Evolutionary conservation across 83 land plant species (phyloP), one percentile per base, ranked within the genome.

Genomic region (Picea abies): DNA sequence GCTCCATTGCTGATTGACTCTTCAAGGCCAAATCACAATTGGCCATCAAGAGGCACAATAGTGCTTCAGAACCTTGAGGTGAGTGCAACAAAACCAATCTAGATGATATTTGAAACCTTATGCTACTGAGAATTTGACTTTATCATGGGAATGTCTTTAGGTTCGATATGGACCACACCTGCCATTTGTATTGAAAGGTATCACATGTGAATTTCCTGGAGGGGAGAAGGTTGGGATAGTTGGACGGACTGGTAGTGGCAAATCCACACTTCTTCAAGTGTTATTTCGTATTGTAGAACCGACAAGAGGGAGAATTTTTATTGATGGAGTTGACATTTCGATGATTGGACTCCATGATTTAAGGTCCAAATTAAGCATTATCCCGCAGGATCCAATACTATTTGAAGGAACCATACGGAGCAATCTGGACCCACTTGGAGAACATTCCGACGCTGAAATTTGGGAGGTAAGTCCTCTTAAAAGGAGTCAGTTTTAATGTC

Each of bases 211-310:
- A 2, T 80, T 80, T 65, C 73, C 29, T 12, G 82, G 73, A 44
- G 82, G 73, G 35, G 37, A 35, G 7, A 83, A 79, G 83, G 64
- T 79, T 52, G 84, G 83, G 23, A 79, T 83, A 61, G 84, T 83
- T 29, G 83, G 84, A 17, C 68, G 84, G 23, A 83, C 84, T 58
- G 84, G 84, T 16, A 79, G 84, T 47, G 84, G 84, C 4, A 83
- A 83, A 41, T 79, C 84, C 5, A 83, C 84, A 32, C 70, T 83
- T 32, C 35, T 83, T 11, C 82, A 79, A 78, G 83, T 69, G 11
- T 56, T 83, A 4, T 83, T 83, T 44, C 64, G 84, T 3, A 62
- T 79, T 35, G 69, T 83, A 37, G 84, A 83, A 61, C 84, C 84
- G 11, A 41, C 35, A 37, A 1, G 19, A 35, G 84, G 84, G 16